These are phyloP conservation scores for Gastroboletus turbinatus DNA, from an alignment of 1,284 basidiomycete species.

Conservation along the genomic window DNA sequence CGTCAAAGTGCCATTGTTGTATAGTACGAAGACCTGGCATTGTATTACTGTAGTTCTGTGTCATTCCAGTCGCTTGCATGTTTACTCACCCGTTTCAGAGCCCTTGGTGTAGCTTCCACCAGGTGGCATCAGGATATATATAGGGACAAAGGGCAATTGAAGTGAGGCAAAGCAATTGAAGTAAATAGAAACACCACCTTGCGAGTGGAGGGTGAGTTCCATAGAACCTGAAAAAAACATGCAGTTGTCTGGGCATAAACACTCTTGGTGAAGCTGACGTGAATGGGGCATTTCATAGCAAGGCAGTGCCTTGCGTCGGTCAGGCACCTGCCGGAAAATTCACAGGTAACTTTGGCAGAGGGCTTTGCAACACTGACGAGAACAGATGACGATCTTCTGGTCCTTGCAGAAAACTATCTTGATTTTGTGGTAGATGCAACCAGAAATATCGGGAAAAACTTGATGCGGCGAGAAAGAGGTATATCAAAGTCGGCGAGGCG, in stretches of 20 bases:
- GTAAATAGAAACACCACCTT: not conserved
- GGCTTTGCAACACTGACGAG: not conserved
- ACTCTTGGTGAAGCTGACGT: not conserved
- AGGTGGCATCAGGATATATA: not conserved
- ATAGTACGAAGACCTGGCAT: conserved; percentile 1
- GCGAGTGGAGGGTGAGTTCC: no score
- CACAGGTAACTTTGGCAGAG: not conserved
- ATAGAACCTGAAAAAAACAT: not conserved
- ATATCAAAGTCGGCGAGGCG: no score
- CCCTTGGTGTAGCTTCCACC: not conserved
- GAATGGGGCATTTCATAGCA: not conserved
- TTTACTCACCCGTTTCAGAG: not conserved
- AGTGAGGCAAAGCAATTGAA: not conserved
- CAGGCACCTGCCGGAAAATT: not conserved
- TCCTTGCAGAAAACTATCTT: not conserved
- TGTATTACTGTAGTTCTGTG: conserved; percentile 4
- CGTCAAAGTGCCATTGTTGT: conserved; percentile 1
- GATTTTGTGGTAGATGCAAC: not conserved
- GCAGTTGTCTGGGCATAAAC: not conserved
- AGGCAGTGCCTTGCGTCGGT: not conserved
- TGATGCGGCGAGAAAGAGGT: not conserved
- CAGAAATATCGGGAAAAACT: no score
- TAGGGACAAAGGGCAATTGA: not conserved
- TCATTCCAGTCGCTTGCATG: not conserved
- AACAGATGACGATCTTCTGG: no score